Conservation (phyloP, 768 basidiomycete genomes). For the Leccinum variicolor region DNA sequence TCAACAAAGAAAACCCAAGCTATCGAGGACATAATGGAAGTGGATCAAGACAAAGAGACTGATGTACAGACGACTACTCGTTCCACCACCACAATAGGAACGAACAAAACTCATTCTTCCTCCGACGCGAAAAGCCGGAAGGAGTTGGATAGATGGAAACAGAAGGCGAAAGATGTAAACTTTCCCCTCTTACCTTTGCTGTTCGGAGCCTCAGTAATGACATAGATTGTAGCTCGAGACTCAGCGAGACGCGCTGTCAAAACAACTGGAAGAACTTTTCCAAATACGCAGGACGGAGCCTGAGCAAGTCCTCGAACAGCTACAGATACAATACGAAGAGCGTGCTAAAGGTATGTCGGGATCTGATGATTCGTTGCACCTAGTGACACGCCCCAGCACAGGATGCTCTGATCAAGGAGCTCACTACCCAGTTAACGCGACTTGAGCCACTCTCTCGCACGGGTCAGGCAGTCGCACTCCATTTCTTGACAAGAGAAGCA, state of each 20-base stretch:
- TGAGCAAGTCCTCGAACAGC: slow-evolving; percentile 50
- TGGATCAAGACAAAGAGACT: slow-evolving; percentile 5
- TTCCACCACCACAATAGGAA: slow-evolving; percentile 2
- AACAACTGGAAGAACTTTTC: slow-evolving; percentile 58
- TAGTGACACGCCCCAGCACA: slow-evolving; percentile 43
- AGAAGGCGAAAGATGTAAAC: slow-evolving; percentile 27
- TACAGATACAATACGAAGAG: slow-evolving; percentile 49
- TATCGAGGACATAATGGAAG: slow-evolving; percentile 14
- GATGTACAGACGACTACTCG: slow-evolving; percentile 3
- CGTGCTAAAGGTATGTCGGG: slow-evolving; percentile 46
- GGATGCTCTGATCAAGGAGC: slow-evolving; percentile 42
- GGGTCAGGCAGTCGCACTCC: slow-evolving; percentile 49
- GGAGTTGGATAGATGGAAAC: slow-evolving; percentile 32
- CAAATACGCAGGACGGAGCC: slow-evolving; percentile 62
- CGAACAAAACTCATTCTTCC: slow-evolving; percentile 10
- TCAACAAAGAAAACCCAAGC: slow-evolving; percentile 4
- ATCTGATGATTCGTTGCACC: not conserved
- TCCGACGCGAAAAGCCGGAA: slow-evolving; percentile 15
- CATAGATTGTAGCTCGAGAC: slow-evolving; percentile 26
- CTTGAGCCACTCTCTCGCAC: slow-evolving; percentile 52
- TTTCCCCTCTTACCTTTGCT: not conserved
- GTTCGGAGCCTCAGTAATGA: not conserved
- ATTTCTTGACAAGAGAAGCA: slow-evolving; percentile 70
- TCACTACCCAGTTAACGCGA: slow-evolving; percentile 51
- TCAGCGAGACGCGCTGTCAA: slow-evolving; percentile 45